Conservation (phyloP, 2,329 filamentous ascomycete genomes). For the Cercospora canescens region DNA sequence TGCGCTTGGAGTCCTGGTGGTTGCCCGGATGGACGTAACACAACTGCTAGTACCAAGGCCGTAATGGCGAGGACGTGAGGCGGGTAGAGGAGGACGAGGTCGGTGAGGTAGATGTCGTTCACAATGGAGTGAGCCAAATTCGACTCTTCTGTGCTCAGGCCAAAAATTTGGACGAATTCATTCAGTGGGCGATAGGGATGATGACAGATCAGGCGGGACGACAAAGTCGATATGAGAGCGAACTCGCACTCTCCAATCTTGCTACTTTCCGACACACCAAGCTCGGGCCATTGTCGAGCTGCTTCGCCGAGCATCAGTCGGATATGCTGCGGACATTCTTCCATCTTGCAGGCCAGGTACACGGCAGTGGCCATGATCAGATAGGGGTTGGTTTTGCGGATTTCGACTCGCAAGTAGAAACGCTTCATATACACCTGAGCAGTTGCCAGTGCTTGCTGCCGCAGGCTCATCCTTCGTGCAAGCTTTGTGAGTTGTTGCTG, state of each 20-base stretch:
- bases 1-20: conserved; percentile 46
- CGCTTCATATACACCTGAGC: conserved; percentile 93
- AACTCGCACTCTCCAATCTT: conserved; percentile 94
- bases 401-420: conserved; percentile 89
- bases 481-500: conserved; percentile 83
- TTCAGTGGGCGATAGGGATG: conserved; percentile 84
- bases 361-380: conserved; percentile 89
- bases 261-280: conserved; percentile 72
- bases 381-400: conserved; percentile 90
- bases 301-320: conserved; percentile 85
- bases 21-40: conserved; percentile 66
- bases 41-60: conserved; percentile 79
- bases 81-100: conserved; percentile 79
- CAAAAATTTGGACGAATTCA: conserved; percentile 68
- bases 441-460: conserved; percentile 91
- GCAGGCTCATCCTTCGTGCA: conserved; percentile 77
- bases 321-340: conserved; percentile 96
- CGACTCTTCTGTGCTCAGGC: conserved; percentile 74
- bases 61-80: conserved; percentile 90
- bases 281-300: conserved; percentile 79
- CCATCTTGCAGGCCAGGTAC: conserved; percentile 96
- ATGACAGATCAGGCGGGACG: conserved; percentile 83
- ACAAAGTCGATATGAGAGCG: conserved; percentile 86
- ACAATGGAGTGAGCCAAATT: conserved; percentile 78
- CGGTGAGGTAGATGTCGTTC: conserved; percentile 91